Percentiles rank a stretch among this genome's conserved stretches.
Evolutionary conservation across 1,139 yeast species (phyloP).

Genomic region (Saccharomyces hybrid): DNA sequence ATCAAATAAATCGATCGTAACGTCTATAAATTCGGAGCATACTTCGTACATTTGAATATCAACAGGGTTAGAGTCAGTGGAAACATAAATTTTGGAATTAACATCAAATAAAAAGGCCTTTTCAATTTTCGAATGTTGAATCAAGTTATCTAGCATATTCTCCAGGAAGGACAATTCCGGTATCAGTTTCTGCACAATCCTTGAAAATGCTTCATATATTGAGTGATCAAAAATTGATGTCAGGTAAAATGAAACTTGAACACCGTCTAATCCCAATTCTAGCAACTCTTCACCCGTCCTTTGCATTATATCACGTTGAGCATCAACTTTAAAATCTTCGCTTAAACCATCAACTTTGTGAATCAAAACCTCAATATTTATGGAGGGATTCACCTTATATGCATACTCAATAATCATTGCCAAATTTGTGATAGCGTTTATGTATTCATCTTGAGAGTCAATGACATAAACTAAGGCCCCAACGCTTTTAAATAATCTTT

Average conservation of each 20-base stretch:
- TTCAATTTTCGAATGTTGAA: constrained; percentile 84
- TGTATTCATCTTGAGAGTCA: constrained; percentile 90
- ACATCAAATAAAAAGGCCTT: constrained; percentile 89
- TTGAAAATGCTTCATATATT: constrained; percentile 88
- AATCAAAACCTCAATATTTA: constrained; percentile 84
- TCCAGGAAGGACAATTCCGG: constrained; percentile 86
- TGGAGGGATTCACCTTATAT: constrained; percentile 71
- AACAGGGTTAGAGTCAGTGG: constrained; percentile 92
- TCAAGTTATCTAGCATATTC: constrained; percentile 78
- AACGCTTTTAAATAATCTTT: constrained; percentile 65
- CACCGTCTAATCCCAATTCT: constrained; percentile 86
- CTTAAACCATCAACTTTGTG: constrained; percentile 93
- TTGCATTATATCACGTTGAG: constrained; percentile 94
- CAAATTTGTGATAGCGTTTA: constrained; percentile 81
- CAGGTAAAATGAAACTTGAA: constrained; percentile 80
- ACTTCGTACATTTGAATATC: constrained; percentile 94
- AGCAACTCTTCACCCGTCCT: constrained; percentile 86
- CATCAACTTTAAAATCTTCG: constrained; percentile 88
- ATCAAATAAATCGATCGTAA: constrained; percentile 80
- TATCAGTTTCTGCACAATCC: constrained; percentile 84
- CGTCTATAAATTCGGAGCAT: constrained; percentile 94
- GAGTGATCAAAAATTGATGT: constrained; percentile 95
- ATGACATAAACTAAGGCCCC: constrained; percentile 95
- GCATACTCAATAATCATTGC: constrained; percentile 88
- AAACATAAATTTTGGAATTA: constrained; percentile 89